These are phyloP conservation scores for Russula compacta DNA, from an alignment of 768 basidiomycete species.

Conservation along the genomic window DNA sequence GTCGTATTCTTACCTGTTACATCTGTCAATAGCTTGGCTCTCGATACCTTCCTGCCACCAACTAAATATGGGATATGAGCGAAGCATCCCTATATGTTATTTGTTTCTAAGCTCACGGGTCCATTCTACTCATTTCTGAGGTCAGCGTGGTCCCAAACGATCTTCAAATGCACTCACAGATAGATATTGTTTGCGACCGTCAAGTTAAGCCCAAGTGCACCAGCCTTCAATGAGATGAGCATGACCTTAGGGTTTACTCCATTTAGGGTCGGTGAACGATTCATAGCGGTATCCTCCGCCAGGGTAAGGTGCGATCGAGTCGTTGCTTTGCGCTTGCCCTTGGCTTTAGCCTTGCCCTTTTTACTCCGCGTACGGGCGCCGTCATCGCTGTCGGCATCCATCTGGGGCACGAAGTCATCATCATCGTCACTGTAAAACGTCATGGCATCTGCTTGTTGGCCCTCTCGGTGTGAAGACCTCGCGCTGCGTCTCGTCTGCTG, in stretches of 20 bases:
- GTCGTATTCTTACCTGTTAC: conserved; percentile 44
- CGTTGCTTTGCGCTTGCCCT: conserved; percentile 21
- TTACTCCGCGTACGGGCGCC: background rate
- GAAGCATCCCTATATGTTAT: no score
- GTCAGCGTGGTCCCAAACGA: background rate
- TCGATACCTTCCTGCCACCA: conserved; percentile 89
- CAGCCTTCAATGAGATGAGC: conserved; percentile 78
- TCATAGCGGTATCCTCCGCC: background rate
- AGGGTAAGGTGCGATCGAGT: background rate
- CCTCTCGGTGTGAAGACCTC: conserved; percentile 4
- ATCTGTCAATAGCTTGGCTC: conserved; percentile 73
- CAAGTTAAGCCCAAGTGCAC: conserved; percentile 79
- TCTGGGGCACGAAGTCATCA: conserved; percentile 26
- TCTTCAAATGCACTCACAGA: conserved; percentile 39
- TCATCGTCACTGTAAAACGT: conserved; percentile 23
- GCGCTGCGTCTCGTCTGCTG: conserved; percentile 13
- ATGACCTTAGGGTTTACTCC: conserved; percentile 63
- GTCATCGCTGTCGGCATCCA: conserved; percentile 23
- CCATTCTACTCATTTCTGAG: conserved; percentile 47
- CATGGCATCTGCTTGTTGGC: conserved; percentile 6
- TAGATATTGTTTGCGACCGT: conserved; percentile 87
- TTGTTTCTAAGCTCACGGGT: conserved; percentile 50
- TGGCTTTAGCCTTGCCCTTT: conserved; percentile 24
- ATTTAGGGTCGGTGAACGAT: background rate
- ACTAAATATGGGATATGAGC: conserved; percentile 29